phyloP scores from a whole-genome alignment of 176 grass and related monocot species.

The Hordeum marinum region DNA sequence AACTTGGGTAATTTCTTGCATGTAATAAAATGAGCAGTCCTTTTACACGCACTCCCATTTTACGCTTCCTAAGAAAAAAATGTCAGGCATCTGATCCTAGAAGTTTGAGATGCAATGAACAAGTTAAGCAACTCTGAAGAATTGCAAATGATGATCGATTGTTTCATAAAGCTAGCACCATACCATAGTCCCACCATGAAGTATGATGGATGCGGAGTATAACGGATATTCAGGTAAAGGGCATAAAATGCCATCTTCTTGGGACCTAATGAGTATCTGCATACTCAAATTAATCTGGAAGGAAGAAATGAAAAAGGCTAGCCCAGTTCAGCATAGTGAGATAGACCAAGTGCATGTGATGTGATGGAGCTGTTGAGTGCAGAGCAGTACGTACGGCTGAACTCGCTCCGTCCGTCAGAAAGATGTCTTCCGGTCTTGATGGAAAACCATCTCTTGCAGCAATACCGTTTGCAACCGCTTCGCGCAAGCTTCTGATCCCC shows the following conservation, averaged over 20 bases:
- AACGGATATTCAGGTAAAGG: conserved; percentile 74
- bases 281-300: conserved; percentile 62
- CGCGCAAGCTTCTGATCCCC: conserved; percentile 50
- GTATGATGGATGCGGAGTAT: conserved; percentile 65
- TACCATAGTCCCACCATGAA: conserved; percentile 84
- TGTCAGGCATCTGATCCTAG: neutral
- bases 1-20: neutral
- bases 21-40: neutral
- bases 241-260: conserved; percentile 68
- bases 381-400: conserved; percentile 59
- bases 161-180: neutral
- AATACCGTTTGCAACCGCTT: conserved; percentile 60
- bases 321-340: neutral
- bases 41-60: neutral
- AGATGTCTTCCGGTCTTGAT: conserved; percentile 51
- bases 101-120: neutral
- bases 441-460: conserved; percentile 61
- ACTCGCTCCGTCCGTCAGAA: conserved; percentile 70
- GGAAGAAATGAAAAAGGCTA: neutral
- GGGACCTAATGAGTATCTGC: conserved; percentile 69
- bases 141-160: neutral
- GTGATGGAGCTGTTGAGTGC: neutral
- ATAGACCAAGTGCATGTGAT: neutral
- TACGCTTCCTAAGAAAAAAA: neutral
- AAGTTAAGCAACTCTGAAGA: neutral